Evolutionary conservation across 805 yeast genomes (phyloP), one percentile per base, ranked within the genome.

Genomic region (Cyberlindnera japonica): DNA sequence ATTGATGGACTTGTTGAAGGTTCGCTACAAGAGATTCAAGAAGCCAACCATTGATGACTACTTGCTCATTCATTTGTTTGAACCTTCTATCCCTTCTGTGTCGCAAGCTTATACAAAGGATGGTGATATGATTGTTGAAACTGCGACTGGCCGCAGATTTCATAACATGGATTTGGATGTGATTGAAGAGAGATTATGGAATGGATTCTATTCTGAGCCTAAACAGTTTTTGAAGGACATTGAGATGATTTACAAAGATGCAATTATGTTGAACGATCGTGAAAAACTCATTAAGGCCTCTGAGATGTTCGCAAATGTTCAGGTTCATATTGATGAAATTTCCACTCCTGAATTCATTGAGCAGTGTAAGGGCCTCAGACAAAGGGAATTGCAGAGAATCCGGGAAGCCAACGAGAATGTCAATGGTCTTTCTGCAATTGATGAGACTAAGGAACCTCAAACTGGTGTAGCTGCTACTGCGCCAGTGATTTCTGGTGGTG

Each of bases 251-350:
- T 81, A 85, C 32, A 71, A 71, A 24, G 99, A 93, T 65, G 75
- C 95, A 0, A 69, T 73, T 24, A 77, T 80, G 0, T 63, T 74
- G 3, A 87, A 86, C 0, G 98, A 91, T 50, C 72, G 98, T 32
- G 99, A 93, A 43, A 71, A 96, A 39, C 67, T 83, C 5, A 69
- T 75, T 29, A 74, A 74, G 51, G 96, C 98, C 0, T 84, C 91
- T 41, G 99, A 93, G 60, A 90, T 93, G 98, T 77, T 76, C 57
- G 95, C 97, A 11, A 90, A 93, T 64, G 95, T 96, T 0, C 96
- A 89, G 61, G 95, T 93, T 58, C 95, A 95, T 6, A 74, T 93
- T 38, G 99, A 93, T 53, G 99, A 93, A 48, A 79, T 90, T 50
- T 78, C 82, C 36, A 65, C 72, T 3, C 82, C 91, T 1, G 84